Conservation (phyloP, 1,139 yeast genomes). For the Debaryomyces sp. region DNA sequence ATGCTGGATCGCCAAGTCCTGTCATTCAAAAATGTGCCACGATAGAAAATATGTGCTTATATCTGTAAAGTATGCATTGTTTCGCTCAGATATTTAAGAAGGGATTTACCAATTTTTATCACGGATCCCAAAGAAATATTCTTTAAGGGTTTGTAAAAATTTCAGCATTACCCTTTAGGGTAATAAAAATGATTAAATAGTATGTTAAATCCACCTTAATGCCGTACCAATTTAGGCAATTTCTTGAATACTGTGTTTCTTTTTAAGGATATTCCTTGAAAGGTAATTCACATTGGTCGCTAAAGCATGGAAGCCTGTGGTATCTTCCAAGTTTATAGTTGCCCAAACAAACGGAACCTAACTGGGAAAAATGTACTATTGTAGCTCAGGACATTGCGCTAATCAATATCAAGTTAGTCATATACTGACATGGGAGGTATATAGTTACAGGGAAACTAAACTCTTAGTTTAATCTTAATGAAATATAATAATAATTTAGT, state of each 20-base stretch:
- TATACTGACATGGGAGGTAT: background rate
- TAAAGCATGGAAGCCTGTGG: background rate
- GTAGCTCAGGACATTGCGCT: background rate
- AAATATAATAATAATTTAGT: background rate
- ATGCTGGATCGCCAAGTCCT: too few relatives aligned
- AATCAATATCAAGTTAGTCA: too few relatives aligned
- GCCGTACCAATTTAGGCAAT: constrained; percentile 1
- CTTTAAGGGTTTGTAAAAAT: background rate
- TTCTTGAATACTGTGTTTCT: background rate
- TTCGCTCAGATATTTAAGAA: too few relatives aligned
- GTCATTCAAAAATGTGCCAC: too few relatives aligned
- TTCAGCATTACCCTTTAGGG: background rate
- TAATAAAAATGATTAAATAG: background rate
- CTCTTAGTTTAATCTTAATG: background rate
- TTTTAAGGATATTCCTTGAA: background rate
- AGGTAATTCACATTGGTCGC: background rate
- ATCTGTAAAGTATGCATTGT: too few relatives aligned
- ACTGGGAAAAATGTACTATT: background rate
- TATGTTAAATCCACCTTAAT: background rate
- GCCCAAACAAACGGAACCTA: background rate
- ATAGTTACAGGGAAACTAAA: background rate
- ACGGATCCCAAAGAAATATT: too few relatives aligned
- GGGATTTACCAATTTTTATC: too few relatives aligned
- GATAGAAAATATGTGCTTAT: too few relatives aligned
- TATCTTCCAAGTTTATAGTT: background rate